Conservation (phyloP, 176 grass and related monocot genomes). For the Chloris gayana region DNA sequence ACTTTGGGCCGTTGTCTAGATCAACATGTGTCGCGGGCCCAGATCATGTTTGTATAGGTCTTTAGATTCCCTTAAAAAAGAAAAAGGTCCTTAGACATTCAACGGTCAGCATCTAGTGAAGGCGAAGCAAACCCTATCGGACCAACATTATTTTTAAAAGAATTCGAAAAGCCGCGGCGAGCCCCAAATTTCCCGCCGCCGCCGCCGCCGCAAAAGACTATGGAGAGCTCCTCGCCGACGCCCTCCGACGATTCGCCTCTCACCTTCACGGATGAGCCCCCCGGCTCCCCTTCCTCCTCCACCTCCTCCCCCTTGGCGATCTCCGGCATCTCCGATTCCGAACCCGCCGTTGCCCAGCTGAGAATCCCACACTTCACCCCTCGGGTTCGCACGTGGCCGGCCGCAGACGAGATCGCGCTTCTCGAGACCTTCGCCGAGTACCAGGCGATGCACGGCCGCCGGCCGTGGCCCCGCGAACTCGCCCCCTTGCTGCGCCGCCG, state of each 20-base stretch:
- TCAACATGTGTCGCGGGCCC: no score
- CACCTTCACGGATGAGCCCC: not conserved
- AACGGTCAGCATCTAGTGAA: no score
- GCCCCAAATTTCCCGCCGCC: not conserved
- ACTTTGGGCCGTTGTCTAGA: no score
- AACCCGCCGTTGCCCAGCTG: not conserved
- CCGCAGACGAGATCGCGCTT: slow-evolving; percentile 19
- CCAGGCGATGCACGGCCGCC: not conserved
- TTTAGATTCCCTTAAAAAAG: no score
- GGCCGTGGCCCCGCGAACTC: not conserved
- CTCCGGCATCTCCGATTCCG: not conserved
- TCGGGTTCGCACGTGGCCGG: not conserved
- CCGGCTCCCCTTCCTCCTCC: not conserved
- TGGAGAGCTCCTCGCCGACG: not conserved
- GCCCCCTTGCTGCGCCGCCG: not conserved
- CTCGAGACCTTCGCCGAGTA: slow-evolving; percentile 5
- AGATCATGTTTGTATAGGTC: no score
- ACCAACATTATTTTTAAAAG: no score
- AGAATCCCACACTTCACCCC: no score
- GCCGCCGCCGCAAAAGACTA: not conserved
- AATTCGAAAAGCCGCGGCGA: no score
- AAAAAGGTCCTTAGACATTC: no score
- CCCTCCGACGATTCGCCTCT: not conserved
- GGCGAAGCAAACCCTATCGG: no score
- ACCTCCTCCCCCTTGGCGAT: not conserved